A percentile compares a stretch with the other conserved stretches of the same genome.
Evolutionary conservation across 805 yeast species (phyloP).

Genomic region (Saturnispora besseyi): DNA sequence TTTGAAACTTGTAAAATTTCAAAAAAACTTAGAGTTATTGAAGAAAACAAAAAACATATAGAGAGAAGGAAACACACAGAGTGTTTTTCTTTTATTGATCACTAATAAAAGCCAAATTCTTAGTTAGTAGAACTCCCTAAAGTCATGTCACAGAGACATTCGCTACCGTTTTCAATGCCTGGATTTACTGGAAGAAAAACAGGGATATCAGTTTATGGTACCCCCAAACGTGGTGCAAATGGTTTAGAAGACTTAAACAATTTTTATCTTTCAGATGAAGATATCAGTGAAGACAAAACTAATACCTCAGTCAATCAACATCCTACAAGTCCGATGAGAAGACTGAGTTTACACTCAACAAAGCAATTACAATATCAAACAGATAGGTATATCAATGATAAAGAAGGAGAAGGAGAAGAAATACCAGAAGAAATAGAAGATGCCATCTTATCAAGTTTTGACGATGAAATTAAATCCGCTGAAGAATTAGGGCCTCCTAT

Average conservation of each 20-base stretch:
- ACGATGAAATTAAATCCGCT: conserved; percentile 25
- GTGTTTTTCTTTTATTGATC: background rate
- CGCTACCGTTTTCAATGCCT: conserved; percentile 16
- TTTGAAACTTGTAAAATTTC: too few species aligned
- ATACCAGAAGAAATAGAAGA: conserved; percentile 11
- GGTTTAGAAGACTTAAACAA: conserved; percentile 65
- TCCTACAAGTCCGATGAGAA: conserved; percentile 10
- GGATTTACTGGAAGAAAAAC: conserved; percentile 62
- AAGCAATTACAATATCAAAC: background rate
- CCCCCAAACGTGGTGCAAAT: conserved; percentile 44
- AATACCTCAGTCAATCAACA: background rate
- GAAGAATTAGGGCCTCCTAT: conserved; percentile 26
- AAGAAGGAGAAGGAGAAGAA: conserved; percentile 8
- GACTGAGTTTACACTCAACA: conserved; percentile 4
- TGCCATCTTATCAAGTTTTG: conserved; percentile 12
- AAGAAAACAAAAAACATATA: too few species aligned
- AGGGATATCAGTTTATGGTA: conserved; percentile 34
- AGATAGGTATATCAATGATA: background rate
- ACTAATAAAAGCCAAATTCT: background rate
- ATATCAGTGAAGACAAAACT: conserved; percentile 20
- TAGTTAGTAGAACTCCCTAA: background rate
- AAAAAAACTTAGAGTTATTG: too few species aligned
- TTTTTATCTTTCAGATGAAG: conserved; percentile 47
- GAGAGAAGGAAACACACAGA: background rate
- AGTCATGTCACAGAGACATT: conserved; percentile 4